Conservation (phyloP, 2,329 filamentous ascomycete genomes). For the Arthrobotrys iridis region DNA sequence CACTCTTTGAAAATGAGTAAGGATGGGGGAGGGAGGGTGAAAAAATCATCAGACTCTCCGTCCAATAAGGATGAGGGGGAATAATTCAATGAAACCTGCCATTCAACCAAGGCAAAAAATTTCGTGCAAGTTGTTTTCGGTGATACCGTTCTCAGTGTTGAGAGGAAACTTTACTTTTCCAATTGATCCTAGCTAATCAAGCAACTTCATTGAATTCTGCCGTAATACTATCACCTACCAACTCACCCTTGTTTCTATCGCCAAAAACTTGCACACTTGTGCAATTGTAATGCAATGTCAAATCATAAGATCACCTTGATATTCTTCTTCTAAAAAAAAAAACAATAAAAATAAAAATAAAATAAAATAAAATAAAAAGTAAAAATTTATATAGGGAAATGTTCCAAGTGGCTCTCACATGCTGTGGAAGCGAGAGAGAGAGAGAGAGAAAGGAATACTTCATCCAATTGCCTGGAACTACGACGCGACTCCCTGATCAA, state of each 20-base stretch:
- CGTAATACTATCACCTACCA: background rate
- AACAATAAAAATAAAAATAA: too few species aligned
- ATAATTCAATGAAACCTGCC: slow-evolving; percentile 45
- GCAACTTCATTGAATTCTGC: slow-evolving; percentile 2
- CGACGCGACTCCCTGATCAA: background rate
- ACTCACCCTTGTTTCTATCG: slow-evolving; percentile 6
- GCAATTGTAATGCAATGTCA: too few species aligned
- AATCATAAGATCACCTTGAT: slow-evolving; percentile 9
- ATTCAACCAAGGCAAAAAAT: slow-evolving; percentile 4
- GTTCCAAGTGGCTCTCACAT: slow-evolving; percentile 16
- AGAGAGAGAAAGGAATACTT: background rate
- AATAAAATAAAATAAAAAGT: background rate
- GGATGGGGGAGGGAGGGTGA: background rate
- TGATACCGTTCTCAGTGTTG: slow-evolving; percentile 17
- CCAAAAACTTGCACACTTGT: slow-evolving; percentile 12
- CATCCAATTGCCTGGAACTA: slow-evolving; percentile 1
- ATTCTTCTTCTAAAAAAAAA: background rate
- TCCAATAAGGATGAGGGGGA: slow-evolving; percentile 34
- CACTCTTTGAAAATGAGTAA: slow-evolving; percentile 21
- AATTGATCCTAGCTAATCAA: background rate
- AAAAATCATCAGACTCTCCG: slow-evolving; percentile 19
- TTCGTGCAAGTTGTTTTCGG: background rate
- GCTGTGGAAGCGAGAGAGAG: background rate
- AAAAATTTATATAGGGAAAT: background rate
- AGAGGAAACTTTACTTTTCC: slow-evolving; percentile 23